These are phyloP conservation scores for Elaeis oleifera DNA, from an alignment of 202 grass and related monocot species.

Conservation along the genomic window DNA sequence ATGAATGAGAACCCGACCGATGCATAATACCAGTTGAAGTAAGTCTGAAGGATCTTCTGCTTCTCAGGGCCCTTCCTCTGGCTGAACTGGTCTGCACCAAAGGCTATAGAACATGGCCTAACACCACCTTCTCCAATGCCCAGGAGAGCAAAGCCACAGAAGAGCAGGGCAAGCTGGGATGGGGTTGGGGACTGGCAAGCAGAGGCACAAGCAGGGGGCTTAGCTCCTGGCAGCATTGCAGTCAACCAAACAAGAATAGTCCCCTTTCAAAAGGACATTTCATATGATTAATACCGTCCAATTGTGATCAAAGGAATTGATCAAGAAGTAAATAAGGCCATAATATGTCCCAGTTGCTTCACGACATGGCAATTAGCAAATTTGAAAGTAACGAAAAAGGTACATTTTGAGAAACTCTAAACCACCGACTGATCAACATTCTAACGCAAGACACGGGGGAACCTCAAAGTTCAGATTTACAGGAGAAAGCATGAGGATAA, in stretches of 20 bases:
- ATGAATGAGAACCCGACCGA: conserved; percentile 41
- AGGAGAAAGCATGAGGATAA: too few relatives aligned
- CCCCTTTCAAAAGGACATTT: conserved; percentile 26
- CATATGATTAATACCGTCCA: background rate
- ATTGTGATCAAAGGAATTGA: background rate
- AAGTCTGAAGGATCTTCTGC: conserved; percentile 49
- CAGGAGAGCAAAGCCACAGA: conserved; percentile 44
- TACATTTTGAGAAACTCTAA: too few relatives aligned
- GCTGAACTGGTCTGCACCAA: conserved; percentile 77
- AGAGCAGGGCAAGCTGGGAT: conserved; percentile 42
- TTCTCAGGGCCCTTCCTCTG: conserved; percentile 29
- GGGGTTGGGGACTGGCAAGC: background rate
- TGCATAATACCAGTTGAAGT: conserved; percentile 89
- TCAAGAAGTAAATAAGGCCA: background rate
- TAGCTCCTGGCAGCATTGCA: conserved; percentile 32
- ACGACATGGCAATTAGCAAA: too few relatives aligned
- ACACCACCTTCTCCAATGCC: conserved; percentile 45
- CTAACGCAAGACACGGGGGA: too few relatives aligned
- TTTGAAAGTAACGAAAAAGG: too few relatives aligned
- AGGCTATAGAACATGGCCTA: conserved; percentile 57
- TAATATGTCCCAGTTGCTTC: background rate
- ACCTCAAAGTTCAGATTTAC: too few relatives aligned
- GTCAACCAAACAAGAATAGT: conserved; percentile 48
- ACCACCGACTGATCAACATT: too few relatives aligned
- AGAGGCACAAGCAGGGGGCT: background rate